Conservation (phyloP, 140 eudicot species). For the Oenanthe javanica region DNA sequence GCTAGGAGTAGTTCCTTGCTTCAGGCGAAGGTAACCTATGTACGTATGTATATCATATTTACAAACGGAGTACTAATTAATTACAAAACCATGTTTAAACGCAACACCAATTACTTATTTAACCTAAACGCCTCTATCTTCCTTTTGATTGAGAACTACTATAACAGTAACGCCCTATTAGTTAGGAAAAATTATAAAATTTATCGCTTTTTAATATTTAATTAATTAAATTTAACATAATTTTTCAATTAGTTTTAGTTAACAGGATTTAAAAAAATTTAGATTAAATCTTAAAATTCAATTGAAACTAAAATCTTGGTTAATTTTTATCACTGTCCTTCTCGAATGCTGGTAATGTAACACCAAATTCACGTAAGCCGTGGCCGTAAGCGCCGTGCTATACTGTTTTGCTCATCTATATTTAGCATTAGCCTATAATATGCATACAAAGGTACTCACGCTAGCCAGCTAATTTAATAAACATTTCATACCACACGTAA, state of each 20-base stretch:
- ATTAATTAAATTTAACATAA: no score
- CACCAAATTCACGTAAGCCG: neutral
- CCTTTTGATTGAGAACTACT: neutral
- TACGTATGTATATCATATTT: no score
- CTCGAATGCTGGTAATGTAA: neutral
- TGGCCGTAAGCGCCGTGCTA: conserved; percentile 6
- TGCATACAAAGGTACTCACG: no score
- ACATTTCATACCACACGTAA: neutral
- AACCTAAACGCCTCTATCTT: neutral
- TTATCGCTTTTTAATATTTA: no score
- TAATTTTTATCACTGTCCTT: neutral
- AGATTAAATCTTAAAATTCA: no score
- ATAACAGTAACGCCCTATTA: neutral
- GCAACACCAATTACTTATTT: conserved; percentile 1
- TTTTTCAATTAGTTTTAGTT: no score
- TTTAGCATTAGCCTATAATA: neutral
- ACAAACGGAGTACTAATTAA: neutral
- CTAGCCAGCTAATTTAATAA: no score
- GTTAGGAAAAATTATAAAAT: no score
- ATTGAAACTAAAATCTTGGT: no score
- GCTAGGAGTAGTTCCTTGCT: conserved; percentile 1
- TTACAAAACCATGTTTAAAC: neutral
- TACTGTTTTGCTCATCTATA: neutral
- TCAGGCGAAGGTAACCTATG: neutral
- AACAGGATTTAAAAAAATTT: no score